Evolutionary conservation across 2,329 filamentous ascomycete genomes (phyloP).

Genomic region (Trichoderma afroharzianum): DNA sequence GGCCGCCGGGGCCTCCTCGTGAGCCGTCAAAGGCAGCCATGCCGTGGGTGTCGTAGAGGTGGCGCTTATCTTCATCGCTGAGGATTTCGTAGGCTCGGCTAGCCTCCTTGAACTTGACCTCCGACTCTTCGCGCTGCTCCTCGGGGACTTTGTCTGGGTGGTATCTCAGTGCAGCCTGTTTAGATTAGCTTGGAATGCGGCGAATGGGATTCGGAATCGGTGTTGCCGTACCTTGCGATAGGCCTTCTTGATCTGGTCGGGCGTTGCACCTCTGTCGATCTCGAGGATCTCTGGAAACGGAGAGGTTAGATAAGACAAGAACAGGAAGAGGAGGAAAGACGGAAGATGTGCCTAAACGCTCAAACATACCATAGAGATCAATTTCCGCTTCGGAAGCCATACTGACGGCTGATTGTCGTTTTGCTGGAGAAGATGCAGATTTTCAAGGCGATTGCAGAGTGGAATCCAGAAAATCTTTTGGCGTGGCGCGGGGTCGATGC

Average conservation of each 20-base stretch:
- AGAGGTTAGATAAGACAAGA: slow-evolving; percentile 7
- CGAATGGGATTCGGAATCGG: slow-evolving; percentile 16
- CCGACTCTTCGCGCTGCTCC: slow-evolving; percentile 77
- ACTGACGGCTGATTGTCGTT: slow-evolving; percentile 11
- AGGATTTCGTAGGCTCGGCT: slow-evolving; percentile 98
- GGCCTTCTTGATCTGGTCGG: slow-evolving; percentile 87
- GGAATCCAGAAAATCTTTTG: slow-evolving; percentile 18
- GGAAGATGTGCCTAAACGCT: neutral
- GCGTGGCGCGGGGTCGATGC: slow-evolving; percentile 15
- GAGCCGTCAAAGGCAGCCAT: slow-evolving; percentile 92
- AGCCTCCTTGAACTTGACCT: slow-evolving; percentile 87
- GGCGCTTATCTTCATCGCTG: slow-evolving; percentile 88
- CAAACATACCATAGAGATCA: slow-evolving; percentile 58
- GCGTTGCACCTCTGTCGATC: slow-evolving; percentile 66
- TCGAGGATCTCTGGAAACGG: slow-evolving; percentile 66
- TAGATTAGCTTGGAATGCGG: neutral
- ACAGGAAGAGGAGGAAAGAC: neutral
- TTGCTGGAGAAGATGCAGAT: neutral
- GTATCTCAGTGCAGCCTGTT: slow-evolving; percentile 77
- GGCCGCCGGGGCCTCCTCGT: slow-evolving; percentile 57
- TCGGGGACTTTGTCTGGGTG: slow-evolving; percentile 96
- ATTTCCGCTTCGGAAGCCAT: slow-evolving; percentile 41
- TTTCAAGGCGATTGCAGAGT: neutral
- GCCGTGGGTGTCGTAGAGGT: slow-evolving; percentile 88
- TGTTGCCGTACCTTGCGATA: slow-evolving; percentile 77